These are phyloP conservation scores for Phytophthora foliorum DNA, from an alignment of 352 stramenopile species.

Conservation along the genomic window DNA sequence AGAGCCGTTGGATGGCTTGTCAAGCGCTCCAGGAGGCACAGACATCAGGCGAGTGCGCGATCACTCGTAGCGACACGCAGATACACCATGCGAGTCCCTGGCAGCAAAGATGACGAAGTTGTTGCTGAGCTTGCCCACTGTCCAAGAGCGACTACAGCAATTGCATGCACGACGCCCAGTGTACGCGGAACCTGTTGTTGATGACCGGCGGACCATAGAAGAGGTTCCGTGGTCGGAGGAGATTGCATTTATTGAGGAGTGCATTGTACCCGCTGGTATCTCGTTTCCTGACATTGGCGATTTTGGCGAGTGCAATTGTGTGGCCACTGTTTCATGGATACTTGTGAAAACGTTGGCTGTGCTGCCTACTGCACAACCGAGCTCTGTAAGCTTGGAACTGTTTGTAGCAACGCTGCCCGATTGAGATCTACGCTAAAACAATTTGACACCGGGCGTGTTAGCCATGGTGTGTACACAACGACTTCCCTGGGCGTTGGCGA, in stretches of 20 bases:
- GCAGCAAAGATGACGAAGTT: neutral
- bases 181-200: neutral
- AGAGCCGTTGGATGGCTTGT: neutral
- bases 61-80: neutral
- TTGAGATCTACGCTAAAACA: neutral
- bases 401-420: constrained; percentile 3
- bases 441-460: constrained; percentile 6
- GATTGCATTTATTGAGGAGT: neutral
- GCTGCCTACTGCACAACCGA: constrained; percentile 11
- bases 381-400: neutral
- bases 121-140: neutral
- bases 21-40: neutral
- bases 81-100: neutral
- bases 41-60: neutral
- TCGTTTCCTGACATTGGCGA: neutral
- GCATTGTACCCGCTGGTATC: neutral
- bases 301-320: neutral
- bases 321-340: constrained; percentile 13
- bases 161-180: neutral
- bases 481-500: constrained; percentile 4
- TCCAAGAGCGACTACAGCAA: neutral
- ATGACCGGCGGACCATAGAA: neutral
- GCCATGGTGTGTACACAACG: constrained; percentile 6
- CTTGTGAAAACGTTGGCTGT: neutral
- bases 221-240: neutral